Conservation (phyloP, 371 early-diverging fungal species). For the Lichtheimia ramosa region DNA sequence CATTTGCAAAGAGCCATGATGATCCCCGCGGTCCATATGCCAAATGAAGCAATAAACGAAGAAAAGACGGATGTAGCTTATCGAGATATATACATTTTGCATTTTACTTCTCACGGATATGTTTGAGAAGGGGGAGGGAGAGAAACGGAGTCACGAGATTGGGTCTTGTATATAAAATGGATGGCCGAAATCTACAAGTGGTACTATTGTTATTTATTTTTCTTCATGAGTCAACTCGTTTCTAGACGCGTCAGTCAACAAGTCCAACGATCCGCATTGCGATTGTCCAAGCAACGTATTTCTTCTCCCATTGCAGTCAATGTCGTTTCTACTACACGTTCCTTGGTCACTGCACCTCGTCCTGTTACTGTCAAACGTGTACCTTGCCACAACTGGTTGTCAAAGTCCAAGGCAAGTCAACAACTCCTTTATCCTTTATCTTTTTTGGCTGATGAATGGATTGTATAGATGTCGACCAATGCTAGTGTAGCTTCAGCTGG, state of each 20-base stretch:
- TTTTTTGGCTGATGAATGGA: slow-evolving; percentile 19
- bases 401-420: slow-evolving; percentile 8
- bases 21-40: too few species aligned
- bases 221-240: slow-evolving; percentile 30
- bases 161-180: too few species aligned
- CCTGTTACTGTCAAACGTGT: slow-evolving; percentile 1
- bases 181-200: too few species aligned
- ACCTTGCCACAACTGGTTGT: slow-evolving; percentile 17
- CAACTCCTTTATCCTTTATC: not conserved
- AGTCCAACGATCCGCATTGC: slow-evolving; percentile 13
- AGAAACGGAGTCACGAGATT: too few species aligned
- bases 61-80: not conserved
- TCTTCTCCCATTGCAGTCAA: slow-evolving; percentile 3
- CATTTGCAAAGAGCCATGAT: slow-evolving; percentile 10
- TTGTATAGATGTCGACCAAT: too few species aligned
- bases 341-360: slow-evolving; percentile 10
- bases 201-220: slow-evolving; percentile 14
- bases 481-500: slow-evolving; percentile 36
- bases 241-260: slow-evolving; percentile 23
- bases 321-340: slow-evolving; percentile 7
- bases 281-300: slow-evolving; percentile 4
- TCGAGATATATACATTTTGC: not conserved
- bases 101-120: not conserved
- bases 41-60: too few species aligned
- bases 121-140: too few species aligned